phyloP scores from a whole-genome alignment of 2,329 filamentous ascomycete genomes.

The Scedosporium minutisporum region DNA sequence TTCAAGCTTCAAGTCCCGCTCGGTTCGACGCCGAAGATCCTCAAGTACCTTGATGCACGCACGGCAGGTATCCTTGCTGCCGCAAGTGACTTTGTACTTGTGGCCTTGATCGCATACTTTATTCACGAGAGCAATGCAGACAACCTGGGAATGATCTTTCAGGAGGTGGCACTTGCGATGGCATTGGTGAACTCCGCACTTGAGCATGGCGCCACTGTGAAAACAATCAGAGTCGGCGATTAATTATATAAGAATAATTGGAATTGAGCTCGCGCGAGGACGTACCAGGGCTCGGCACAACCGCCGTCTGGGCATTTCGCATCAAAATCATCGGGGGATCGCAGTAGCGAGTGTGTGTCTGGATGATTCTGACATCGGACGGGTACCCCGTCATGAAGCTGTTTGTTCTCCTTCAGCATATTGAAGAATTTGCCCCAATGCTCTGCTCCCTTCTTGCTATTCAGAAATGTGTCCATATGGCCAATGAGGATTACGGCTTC shows the following conservation, averaged over 20 bases:
- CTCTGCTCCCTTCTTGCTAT: slow-evolving; percentile 33
- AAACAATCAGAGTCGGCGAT: background rate
- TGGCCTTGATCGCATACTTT: slow-evolving; percentile 45
- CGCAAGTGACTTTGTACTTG: slow-evolving; percentile 35
- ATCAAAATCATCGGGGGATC: slow-evolving; percentile 47
- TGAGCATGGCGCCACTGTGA: slow-evolving; percentile 36
- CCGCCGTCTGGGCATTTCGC: slow-evolving; percentile 58
- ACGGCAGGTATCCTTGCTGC: slow-evolving; percentile 29
- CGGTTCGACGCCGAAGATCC: slow-evolving; percentile 29
- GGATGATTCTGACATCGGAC: slow-evolving; percentile 53
- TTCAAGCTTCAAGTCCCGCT: slow-evolving; percentile 42
- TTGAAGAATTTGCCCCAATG: slow-evolving; percentile 52
- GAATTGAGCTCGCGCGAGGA: too few species aligned
- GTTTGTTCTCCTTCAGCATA: slow-evolving; percentile 36
- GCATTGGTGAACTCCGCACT: slow-evolving; percentile 52
- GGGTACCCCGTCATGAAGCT: slow-evolving; percentile 51
- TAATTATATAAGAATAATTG: background rate
- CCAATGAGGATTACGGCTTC: slow-evolving; percentile 60
- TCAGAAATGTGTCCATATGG: slow-evolving; percentile 55
- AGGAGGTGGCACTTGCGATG: slow-evolving; percentile 52
- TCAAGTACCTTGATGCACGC: slow-evolving; percentile 42
- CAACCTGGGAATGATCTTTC: slow-evolving; percentile 41
- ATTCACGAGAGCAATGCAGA: slow-evolving; percentile 25
- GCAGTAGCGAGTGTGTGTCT: slow-evolving; percentile 33
- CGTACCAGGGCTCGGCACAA: slow-evolving; percentile 46